Base-by-base conservation (phyloP, 441 rosid genomes). In the Euphorbia celastroides region DNA sequence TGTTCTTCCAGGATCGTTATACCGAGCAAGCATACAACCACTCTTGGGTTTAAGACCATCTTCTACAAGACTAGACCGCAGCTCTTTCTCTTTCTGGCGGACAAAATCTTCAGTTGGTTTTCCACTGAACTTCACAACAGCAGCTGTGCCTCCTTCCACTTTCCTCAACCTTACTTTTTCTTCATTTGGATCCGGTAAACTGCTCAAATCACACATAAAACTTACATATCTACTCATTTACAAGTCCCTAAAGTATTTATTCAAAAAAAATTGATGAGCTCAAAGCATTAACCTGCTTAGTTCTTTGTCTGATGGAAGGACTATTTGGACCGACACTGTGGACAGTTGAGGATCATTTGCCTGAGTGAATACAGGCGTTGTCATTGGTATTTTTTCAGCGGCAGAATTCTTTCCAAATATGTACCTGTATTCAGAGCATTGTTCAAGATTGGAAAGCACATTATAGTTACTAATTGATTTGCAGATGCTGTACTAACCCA, bases 1-100 rank as follows among this genome's bases (percentile, higher is more conserved):
- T 52, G 94, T 93, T 74, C 84, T 72, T 71, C 93, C 89, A 0
- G 92, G 96, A 79, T 90, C 98, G 76, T 93, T 90, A 83, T 93
- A 90, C 62, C 94, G 87, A 44, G 97, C 97, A 56, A 88, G 86
- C 81, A 86, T 68, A 73, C 92, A 84, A 66, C 96, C 93, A 23
- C 2, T 66, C 75, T 66, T 81, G 34, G 93, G 86, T 78, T 67
- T 85, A 68, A 87, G 88, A 68, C 91, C 92, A 73, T 88, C 90
- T 65, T 65, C 75, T 23, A 83, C 61, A 30, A 90, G 75, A 78
- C 68, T 73, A 14, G 83, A 75, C 30, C 83, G 86, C 66, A 88
- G 72, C 60, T 63, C 83, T 66, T 63, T 87, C 77, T 83, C 93
- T 75, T 87, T 88, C 75, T 50, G 70, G 0, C 63, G 65, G 44